These are phyloP conservation scores for Glaciozyma antarctica DNA, from an alignment of 768 basidiomycete genomes.

Conservation along the genomic window DNA sequence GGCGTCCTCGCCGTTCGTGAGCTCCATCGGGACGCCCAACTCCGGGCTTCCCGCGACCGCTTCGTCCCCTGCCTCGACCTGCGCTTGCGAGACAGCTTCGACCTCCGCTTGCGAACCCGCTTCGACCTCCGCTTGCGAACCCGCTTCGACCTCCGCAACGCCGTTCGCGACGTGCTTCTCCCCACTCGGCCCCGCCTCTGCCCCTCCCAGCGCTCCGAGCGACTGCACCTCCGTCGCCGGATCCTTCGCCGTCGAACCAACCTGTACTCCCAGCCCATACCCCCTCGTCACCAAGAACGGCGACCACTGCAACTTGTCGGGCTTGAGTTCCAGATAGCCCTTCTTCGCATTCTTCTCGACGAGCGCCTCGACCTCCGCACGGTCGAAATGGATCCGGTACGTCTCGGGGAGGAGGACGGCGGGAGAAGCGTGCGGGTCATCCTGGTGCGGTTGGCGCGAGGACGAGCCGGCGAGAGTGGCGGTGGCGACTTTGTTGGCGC, in stretches of 20 bases:
- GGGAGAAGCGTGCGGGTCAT: constrained; percentile 1
- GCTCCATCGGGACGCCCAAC: no score
- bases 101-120: not conserved
- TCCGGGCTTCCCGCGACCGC: not conserved
- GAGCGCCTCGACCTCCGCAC: constrained; percentile 55
- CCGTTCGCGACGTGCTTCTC: not conserved
- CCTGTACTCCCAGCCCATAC: constrained; percentile 12
- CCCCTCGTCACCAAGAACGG: constrained; percentile 59
- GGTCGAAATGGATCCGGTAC: constrained; percentile 73
- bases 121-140: not conserved
- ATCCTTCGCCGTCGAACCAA: constrained; percentile 21
- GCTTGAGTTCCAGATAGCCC: constrained; percentile 59
- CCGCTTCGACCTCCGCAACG: not conserved
- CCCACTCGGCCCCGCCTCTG: not conserved
- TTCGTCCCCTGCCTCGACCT: not conserved
- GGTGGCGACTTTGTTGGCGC: constrained; percentile 34
- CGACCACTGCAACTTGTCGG: constrained; percentile 87
- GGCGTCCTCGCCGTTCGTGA: no score
- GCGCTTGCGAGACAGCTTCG: no score
- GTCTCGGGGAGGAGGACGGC: constrained; percentile 11
- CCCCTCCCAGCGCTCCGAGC: not conserved
- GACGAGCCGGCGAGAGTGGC: constrained; percentile 48
- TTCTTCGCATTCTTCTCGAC: constrained; percentile 60
- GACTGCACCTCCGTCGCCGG: not conserved
- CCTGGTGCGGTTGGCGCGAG: constrained; percentile 39